Conservation (phyloP, 371 early-diverging fungal species). For the Syncephalis plumigaleata region DNA sequence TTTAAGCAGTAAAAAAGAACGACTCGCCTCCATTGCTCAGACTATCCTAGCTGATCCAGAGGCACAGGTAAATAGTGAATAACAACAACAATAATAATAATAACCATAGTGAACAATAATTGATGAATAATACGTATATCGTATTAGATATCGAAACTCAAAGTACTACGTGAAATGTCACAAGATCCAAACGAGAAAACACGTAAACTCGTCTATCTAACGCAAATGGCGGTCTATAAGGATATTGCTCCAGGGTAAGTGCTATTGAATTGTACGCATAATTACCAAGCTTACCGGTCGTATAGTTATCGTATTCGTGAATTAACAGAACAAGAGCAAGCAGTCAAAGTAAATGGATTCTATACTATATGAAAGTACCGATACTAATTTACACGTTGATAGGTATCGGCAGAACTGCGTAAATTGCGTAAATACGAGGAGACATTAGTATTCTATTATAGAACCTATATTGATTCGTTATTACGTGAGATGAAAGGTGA, state of each 20-base stretch:
- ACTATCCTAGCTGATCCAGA: constrained; percentile 67
- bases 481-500: too few species aligned
- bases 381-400: too few species aligned
- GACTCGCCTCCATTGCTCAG: constrained; percentile 57
- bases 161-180: constrained; percentile 34
- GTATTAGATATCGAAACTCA: constrained; percentile 29
- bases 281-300: neutral
- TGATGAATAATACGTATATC: too few species aligned
- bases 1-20: constrained; percentile 48
- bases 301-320: constrained; percentile 71
- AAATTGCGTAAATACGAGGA: constrained; percentile 75
- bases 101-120: neutral
- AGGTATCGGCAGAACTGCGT: constrained; percentile 81
- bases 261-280: neutral
- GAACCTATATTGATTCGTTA: constrained; percentile 60
- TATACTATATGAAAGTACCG: too few species aligned
- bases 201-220: constrained; percentile 54
- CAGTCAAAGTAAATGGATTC: too few species aligned
- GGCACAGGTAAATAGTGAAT: constrained; percentile 29
- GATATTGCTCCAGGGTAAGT: constrained; percentile 79
- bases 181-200: constrained; percentile 32
- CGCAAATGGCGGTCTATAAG: constrained; percentile 77
- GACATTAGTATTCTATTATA: constrained; percentile 57
- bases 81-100: neutral
- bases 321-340: constrained; percentile 61